Base-by-base conservation (phyloP, 2,329 filamentous ascomycete genomes). In the Fusarium sp. region DNA sequence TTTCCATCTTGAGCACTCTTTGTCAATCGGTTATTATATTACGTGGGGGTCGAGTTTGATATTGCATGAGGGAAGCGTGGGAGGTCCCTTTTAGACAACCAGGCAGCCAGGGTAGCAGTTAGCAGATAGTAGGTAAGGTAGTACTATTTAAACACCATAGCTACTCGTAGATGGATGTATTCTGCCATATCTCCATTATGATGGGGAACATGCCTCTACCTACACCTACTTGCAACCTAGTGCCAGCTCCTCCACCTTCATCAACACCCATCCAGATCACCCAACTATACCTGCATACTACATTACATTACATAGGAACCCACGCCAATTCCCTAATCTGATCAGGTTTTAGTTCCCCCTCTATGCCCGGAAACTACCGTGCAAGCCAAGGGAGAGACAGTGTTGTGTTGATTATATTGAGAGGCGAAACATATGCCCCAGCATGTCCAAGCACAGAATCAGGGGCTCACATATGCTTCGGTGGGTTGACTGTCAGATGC, bases 301-400 rank as follows among this genome's bases (percentile, higher is more conserved):
- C 26, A 28, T 28, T 43, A 34, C 26, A 28, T 28, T 7, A 12
- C 13, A 13, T 34, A 54, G 55, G 32, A 60, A 60, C 46, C 55
- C 55, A 56, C 47, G 34, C 55, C 42, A 54, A 48, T 55, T 41
- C 22, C 48, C 32, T 48, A 39, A 45, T 59, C 58, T 60, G 38
- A 60, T 60, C 15, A 26, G 32, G 55, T 40, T 41, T 53, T 25
- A 36, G 29, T 15, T 43, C 24, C 32, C 34, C 48, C 39, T 47
- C 24, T 47, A 19, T 47, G 22, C 24, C n/a, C 28, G 19, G 10
- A 19, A 25, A 31, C 13, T 31, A 35, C 7, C 12, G 8, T 13
- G 35, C 29, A 51, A 35, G 40, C 22, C n/a, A 35, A n/a, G 25
- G 28, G 34, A n/a, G 25, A 24, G 34, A 15, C 49, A 28, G 29